A percentile compares a stretch with the other conserved stretches of the same genome.
Conservation (phyloP, 306 rosid genomes). For the Pachyrhizus erosus region DNA sequence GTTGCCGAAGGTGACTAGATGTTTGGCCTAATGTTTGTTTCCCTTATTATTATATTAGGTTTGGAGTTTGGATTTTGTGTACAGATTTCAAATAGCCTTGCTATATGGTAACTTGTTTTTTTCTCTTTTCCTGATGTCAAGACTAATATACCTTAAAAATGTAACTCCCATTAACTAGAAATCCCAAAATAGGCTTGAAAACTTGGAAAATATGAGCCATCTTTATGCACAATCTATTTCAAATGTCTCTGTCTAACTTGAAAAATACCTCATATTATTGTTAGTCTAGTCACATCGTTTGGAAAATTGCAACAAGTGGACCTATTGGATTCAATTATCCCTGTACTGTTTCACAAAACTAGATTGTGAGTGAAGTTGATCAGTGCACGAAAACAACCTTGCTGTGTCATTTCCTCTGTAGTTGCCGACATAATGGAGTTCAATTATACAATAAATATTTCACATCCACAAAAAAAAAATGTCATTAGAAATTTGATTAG, state of each 20-base stretch:
- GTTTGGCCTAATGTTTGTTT: neutral
- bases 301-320: neutral
- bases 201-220: neutral
- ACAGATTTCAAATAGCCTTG: neutral
- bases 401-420: constrained; percentile 33
- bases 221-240: neutral
- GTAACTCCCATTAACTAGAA: neutral
- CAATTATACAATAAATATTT: constrained; percentile 17
- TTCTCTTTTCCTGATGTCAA: neutral
- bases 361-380: constrained; percentile 9
- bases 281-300: constrained; percentile 28
- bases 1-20: neutral
- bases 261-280: constrained; percentile 10
- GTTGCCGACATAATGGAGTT: constrained; percentile 40
- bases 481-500: constrained; percentile 22
- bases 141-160: neutral
- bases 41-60: constrained; percentile 1
- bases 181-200: neutral
- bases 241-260: constrained; percentile 13
- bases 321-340: neutral
- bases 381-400: constrained; percentile 30
- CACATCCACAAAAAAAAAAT: constrained; percentile 12
- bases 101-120: neutral
- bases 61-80: neutral
- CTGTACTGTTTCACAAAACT: constrained; percentile 18